phyloP scores from a whole-genome alignment of 2,329 filamentous ascomycete genomes.

The Didymella arachidicola region DNA sequence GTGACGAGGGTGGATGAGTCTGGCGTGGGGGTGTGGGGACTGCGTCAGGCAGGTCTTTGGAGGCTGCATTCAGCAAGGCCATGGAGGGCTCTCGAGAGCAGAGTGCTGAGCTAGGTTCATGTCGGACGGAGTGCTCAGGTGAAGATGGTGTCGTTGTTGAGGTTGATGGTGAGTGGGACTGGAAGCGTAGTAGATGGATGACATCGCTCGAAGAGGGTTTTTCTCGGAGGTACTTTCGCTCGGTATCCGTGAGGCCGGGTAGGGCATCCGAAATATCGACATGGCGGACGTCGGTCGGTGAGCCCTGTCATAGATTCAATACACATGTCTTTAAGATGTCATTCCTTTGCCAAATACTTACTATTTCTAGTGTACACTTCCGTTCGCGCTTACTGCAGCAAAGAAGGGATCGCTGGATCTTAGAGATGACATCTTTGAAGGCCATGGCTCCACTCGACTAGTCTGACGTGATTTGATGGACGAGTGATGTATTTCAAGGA shows the following conservation, averaged over 20 bases:
- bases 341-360: conserved; percentile 11
- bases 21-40: conserved; percentile 34
- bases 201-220: conserved; percentile 42
- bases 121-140: conserved; percentile 21
- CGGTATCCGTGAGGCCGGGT: conserved; percentile 40
- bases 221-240: conserved; percentile 41
- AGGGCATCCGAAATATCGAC: conserved; percentile 40
- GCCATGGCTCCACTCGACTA: conserved; percentile 27
- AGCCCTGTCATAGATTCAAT: conserved; percentile 30
- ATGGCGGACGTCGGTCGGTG: conserved; percentile 41
- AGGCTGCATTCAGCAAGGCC: conserved; percentile 35
- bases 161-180: conserved; percentile 24
- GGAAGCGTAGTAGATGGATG: conserved; percentile 34
- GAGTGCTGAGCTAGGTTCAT: conserved; percentile 18
- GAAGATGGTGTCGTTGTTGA: conserved; percentile 25
- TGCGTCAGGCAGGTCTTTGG: conserved; percentile 30
- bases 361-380: conserved; percentile 37
- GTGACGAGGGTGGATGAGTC: conserved; percentile 27
- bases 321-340: background rate
- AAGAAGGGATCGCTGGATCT: conserved; percentile 33
- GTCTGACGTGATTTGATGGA: conserved; percentile 4
- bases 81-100: conserved; percentile 30
- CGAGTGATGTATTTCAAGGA: background rate
- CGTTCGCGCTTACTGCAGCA: conserved; percentile 36
- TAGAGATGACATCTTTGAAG: conserved; percentile 34